These are phyloP conservation scores for Aspergillus neoniger DNA, from an alignment of 2,329 filamentous ascomycete genomes.

Conservation along the genomic window DNA sequence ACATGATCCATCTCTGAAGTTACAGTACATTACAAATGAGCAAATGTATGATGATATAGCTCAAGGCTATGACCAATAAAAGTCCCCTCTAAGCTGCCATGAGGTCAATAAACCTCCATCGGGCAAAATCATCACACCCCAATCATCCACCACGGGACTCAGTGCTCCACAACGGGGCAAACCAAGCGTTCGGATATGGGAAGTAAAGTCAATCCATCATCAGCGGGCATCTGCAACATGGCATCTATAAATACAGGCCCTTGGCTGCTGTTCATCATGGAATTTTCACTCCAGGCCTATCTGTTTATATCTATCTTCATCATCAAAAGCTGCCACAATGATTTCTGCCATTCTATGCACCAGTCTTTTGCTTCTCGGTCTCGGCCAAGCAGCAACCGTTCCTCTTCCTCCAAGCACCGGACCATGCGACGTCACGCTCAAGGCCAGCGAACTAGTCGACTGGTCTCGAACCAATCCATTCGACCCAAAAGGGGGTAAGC, in stretches of 20 bases:
- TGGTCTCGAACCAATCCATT: slow-evolving; percentile 29
- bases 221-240: accelerated
- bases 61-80: too few species aligned
- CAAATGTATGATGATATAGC: background rate
- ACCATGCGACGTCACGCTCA: background rate
- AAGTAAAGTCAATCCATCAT: background rate
- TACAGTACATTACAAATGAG: background rate
- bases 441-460: slow-evolving; percentile 19
- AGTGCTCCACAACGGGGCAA: background rate
- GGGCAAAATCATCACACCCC: background rate
- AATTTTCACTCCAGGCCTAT: background rate
- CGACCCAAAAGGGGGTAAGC: slow-evolving; percentile 19
- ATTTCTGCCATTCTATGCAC: background rate
- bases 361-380: background rate
- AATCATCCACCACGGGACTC: background rate
- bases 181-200: background rate
- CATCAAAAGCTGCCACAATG: background rate
- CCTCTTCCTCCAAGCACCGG: slow-evolving; percentile 5
- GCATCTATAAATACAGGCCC: background rate
- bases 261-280: background rate
- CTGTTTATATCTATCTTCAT: background rate
- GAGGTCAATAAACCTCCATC: background rate
- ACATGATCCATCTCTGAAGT: background rate
- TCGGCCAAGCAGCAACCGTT: background rate
- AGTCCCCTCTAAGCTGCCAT: background rate